Evolutionary conservation across 2,329 filamentous ascomycete species (phyloP), one percentile per base, ranked within the genome.

Genomic region (Neofusicoccum kwambonambiense): DNA sequence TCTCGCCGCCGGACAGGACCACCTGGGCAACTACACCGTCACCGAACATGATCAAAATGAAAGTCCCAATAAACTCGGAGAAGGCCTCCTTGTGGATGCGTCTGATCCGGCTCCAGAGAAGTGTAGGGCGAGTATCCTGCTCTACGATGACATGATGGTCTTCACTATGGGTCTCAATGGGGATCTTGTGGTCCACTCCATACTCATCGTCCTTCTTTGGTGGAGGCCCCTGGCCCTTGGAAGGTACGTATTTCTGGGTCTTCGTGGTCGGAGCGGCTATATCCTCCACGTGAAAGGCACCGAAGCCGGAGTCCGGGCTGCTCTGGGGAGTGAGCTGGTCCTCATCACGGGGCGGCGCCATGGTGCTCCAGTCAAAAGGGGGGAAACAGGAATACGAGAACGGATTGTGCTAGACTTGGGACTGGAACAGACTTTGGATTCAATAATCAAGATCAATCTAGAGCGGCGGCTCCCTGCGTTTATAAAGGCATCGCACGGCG

Each of bases 11-110:
- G n/a, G 61, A 62, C n/a, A 91, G 81, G 0, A 87, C 78, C 0
- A 90, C 88, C 74, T 91, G 89, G 3, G 89, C 89, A 19, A 91
- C 87, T 63, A 86, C 86, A n/a, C 87, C 89, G 67, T 91, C 85
- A 3, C 89, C 89, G 70, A 91, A 91, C 45, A 91, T 76, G 65
- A 91, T 80, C 67, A 91, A 75, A 63, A 89, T 83, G 78, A 91
- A 87, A 12, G 86, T 88, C 7, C 88, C 88, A 57, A 89, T 83
- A 76, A 90, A 90, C 69, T 91, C 88, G 1, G 86, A 86, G 68
- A 90, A 86, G 1, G 83, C 83, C 67, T 90, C 87, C 65, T 83
- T 60, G 42, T 60, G 81, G 42, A 47, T 37, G n/a, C 56, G 56
- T 17, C 78, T 67, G 47, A 79, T 71, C 22, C 72, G 73, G 4